These are phyloP conservation scores for Dendrobium chrysotoxum DNA, from an alignment of 106 monocot species.

Conservation along the genomic window DNA sequence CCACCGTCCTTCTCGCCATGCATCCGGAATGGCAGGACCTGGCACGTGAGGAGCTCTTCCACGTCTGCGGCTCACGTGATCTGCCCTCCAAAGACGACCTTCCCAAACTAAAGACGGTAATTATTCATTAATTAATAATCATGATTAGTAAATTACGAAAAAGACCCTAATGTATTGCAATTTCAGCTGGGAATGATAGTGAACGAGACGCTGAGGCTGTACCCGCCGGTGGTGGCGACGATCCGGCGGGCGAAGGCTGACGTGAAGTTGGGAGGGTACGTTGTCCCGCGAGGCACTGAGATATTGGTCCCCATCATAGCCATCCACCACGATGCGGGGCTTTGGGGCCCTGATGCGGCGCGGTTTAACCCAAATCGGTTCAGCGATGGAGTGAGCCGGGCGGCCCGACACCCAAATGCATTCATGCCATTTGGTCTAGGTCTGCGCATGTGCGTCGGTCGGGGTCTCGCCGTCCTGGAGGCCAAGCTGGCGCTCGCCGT, in stretches of 20 bases:
- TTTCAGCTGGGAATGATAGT: slow-evolving; percentile 74
- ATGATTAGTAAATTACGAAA: background rate
- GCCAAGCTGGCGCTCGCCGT: slow-evolving; percentile 62
- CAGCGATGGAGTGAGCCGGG: slow-evolving; percentile 35
- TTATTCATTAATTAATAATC: background rate
- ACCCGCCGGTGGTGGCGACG: slow-evolving; percentile 81
- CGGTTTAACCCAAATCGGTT: slow-evolving; percentile 62
- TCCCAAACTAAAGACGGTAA: slow-evolving; percentile 77
- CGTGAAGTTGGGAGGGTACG: slow-evolving; percentile 38
- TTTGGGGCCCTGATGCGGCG: slow-evolving; percentile 62
- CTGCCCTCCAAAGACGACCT: slow-evolving; percentile 63
- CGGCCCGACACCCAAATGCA: slow-evolving; percentile 37
- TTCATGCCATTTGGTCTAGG: slow-evolving; percentile 84
- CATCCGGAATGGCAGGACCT: slow-evolving; percentile 85
- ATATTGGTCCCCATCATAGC: slow-evolving; percentile 71
- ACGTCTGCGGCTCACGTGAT: slow-evolving; percentile 54
- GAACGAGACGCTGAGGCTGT: slow-evolving; percentile 69
- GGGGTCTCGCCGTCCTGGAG: slow-evolving; percentile 55
- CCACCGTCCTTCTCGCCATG: slow-evolving; percentile 77
- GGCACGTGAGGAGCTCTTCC: slow-evolving; percentile 65
- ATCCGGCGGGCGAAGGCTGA: slow-evolving; percentile 49
- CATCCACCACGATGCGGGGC: slow-evolving; percentile 54
- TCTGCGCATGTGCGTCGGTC: slow-evolving; percentile 71
- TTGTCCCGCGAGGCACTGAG: slow-evolving; percentile 59
- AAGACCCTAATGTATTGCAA: background rate